Percentiles rank a stretch among this genome's conserved stretches.
These are phyloP conservation scores for Kitagawia praeruptora DNA, from an alignment of 129 eudicot genomes.

Conservation along the genomic window DNA sequence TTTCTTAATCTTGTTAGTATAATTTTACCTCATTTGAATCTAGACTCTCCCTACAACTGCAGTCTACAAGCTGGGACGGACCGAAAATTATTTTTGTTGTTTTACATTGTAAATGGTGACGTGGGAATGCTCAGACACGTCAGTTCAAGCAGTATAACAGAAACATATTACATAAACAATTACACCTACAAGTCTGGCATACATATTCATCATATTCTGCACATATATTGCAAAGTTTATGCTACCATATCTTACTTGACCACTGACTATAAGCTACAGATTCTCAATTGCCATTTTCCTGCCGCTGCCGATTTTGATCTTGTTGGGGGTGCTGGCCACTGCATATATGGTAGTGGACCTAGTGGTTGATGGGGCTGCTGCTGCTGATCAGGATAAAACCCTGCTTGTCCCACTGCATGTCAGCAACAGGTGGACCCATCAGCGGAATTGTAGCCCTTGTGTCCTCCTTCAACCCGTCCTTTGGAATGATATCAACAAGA, in stretches of 20 bases:
- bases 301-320: constrained; percentile 5
- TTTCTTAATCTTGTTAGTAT: too few species aligned
- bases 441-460: constrained; percentile 18
- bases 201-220: background rate
- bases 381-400: constrained; percentile 18
- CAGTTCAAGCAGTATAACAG: background rate
- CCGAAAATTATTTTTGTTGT: too few species aligned
- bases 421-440: constrained; percentile 23
- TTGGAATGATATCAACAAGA: constrained; percentile 32
- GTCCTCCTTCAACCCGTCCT: constrained; percentile 29
- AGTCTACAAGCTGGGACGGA: too few species aligned
- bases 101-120: background rate
- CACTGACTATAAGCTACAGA: background rate
- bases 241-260: background rate
- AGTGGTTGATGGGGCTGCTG: background rate
- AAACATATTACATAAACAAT: background rate
- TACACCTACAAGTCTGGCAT: background rate
- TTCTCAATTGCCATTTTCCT: constrained; percentile 13
- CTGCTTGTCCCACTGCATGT: constrained; percentile 18
- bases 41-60: too few species aligned
- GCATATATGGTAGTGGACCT: constrained; percentile 14
- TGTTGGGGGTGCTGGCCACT: constrained; percentile 21
- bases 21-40: too few species aligned
- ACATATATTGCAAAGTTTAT: background rate
- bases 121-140: background rate